Percentiles rank a stretch among this genome's conserved stretches.
Evolutionary conservation across 257 asterid genomes (phyloP).

Genomic region (Fraxinus pennsylvanica): DNA sequence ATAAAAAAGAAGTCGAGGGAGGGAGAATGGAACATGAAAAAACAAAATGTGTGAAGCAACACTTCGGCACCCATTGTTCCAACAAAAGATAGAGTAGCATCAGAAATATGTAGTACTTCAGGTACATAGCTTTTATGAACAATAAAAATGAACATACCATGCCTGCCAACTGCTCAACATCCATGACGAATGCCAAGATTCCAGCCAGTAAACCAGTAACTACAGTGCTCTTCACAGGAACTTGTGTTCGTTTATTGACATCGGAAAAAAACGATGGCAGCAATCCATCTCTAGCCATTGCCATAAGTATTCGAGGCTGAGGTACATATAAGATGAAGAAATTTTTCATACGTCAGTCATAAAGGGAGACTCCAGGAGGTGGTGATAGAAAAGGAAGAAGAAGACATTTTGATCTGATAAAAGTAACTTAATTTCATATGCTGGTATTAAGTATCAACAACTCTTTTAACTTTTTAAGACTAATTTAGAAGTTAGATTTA

Average conservation of each 20-base stretch:
- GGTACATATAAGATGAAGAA: conserved; percentile 8
- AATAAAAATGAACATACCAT: conserved; percentile 59
- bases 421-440: neutral
- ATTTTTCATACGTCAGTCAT: neutral
- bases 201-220: conserved; percentile 79
- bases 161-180: conserved; percentile 94
- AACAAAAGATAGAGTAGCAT: neutral
- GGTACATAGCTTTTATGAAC: neutral
- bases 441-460: neutral
- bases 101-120: neutral
- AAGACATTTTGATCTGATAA: neutral
- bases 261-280: conserved; percentile 91
- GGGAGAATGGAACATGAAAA: neutral
- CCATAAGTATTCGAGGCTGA: conserved; percentile 97
- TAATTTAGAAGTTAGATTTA: neutral
- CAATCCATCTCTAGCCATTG: conserved; percentile 98
- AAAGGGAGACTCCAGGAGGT: neutral
- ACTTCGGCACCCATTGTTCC: neutral
- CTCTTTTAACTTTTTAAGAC: neutral
- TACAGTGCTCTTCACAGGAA: conserved; percentile 82
- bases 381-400: neutral
- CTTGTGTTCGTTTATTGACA: conserved; percentile 68
- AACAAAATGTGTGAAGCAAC: neutral
- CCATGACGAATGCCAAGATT: conserved; percentile 81
- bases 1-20: neutral